Evolutionary conservation across 192 early-diverging fungal species (phyloP), one percentile per base, ranked within the genome.

Genomic region (Coemansia sp.): DNA sequence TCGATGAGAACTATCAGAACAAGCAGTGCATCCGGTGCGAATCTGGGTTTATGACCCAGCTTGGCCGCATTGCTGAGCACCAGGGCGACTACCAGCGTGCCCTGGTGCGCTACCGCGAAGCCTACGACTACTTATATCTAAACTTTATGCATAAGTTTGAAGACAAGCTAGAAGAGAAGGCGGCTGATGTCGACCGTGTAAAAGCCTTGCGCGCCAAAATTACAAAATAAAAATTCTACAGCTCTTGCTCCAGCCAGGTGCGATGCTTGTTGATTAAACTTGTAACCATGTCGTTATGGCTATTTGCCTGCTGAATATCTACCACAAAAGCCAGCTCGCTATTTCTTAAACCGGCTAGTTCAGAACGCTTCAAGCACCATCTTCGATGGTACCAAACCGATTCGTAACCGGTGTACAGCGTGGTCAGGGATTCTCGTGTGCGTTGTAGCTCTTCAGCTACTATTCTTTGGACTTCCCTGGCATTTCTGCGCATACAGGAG

Each of bases 371-470:
- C 26, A 68, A 49, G 50, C 65, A 75, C 71, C 71, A 68, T 47
- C 71, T 65, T 8, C 71, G 60, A 30, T 75, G 71, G 18, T 61
- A 38, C 71, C 71, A 75, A 23, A 68, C 50, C 5, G 71, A 67
- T 49, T 75, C 71, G 32, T 75, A 75, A 9, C 52, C 46, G 1
- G 61, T 38, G 18, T 68, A 75, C 10, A 64, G 20, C 2, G 61
- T 47, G 11, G 34, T 21, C 15, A 75, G 34, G 11, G 31, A 41
- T n/a, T 28, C 28, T 9, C 41, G 23, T 1, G 63, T 74, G 56
- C 51, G 53, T 20, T 18, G 34, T 17, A 59, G 56, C 48, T 68
- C 51, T 9, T 44, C 23, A 26, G 23, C 23, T 26, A 26, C 23
- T 26, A 26, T 26, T 26, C 23, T 26, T 26, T 26, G 23, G 23